These are phyloP conservation scores for Thyridium curvatum DNA, from an alignment of 2,329 filamentous ascomycete species.

Conservation along the genomic window DNA sequence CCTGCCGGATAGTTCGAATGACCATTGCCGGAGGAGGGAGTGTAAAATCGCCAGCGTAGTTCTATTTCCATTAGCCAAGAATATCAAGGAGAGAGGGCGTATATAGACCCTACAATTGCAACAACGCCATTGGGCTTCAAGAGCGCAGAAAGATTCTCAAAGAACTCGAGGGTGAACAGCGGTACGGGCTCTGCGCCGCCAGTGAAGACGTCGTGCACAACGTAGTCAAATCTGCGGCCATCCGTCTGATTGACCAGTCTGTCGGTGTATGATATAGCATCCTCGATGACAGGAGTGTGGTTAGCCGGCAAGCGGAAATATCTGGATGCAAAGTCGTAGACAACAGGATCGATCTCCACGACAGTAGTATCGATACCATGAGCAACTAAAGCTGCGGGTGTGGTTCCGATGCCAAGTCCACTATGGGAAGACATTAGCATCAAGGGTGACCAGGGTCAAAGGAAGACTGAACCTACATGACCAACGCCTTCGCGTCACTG, in stretches of 20 bases:
- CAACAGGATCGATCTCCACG: conserved; percentile 87
- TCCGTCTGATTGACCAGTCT: conserved; percentile 32
- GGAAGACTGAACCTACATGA: conserved; percentile 57
- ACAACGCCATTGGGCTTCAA: conserved; percentile 75
- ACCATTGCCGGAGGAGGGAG: conserved; percentile 72
- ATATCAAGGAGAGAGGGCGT: conserved; percentile 1
- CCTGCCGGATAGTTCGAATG: conserved; percentile 70
- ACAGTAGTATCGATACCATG: conserved; percentile 92
- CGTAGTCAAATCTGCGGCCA: conserved; percentile 69
- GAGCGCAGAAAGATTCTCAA: conserved; percentile 62
- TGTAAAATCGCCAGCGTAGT: conserved; percentile 86
- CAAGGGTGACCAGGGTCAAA: conserved; percentile 2
- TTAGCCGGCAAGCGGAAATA: conserved; percentile 78
- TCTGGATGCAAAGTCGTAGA: conserved; percentile 73
- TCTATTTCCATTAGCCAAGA: conserved; percentile 42
- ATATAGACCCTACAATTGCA: conserved; percentile 62
- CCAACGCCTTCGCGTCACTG: conserved; percentile 68
- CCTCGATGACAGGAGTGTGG: conserved; percentile 72
- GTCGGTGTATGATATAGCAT: conserved; percentile 68
- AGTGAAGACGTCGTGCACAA: conserved; percentile 96
- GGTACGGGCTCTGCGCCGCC: conserved; percentile 86
- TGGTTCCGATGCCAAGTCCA: conserved; percentile 88
- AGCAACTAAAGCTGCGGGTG: conserved; percentile 75
- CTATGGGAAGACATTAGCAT: conserved; percentile 33
- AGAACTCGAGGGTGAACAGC: conserved; percentile 83